These are phyloP conservation scores for Fusarium succisae DNA, from an alignment of 2,329 filamentous ascomycete genomes.

Conservation along the genomic window DNA sequence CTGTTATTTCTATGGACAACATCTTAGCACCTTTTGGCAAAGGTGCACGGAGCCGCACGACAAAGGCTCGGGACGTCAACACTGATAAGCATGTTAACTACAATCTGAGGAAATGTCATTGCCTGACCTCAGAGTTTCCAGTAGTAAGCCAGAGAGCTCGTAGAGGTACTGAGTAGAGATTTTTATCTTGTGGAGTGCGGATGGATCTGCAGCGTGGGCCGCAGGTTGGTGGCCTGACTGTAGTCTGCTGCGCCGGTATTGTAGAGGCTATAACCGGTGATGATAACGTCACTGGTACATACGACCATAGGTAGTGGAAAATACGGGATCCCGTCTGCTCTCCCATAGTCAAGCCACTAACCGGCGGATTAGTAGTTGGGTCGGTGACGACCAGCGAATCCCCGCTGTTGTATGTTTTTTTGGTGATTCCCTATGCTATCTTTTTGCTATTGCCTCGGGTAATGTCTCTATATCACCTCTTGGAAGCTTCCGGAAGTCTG, in stretches of 20 bases:
- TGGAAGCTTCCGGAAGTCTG: no score
- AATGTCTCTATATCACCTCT: neutral
- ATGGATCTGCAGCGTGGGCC: neutral
- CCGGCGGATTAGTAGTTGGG: constrained; percentile 20
- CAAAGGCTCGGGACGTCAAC: neutral
- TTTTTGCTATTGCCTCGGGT: neutral
- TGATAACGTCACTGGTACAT: neutral
- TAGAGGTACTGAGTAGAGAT: neutral
- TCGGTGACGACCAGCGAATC: constrained; percentile 23
- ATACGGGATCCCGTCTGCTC: constrained; percentile 22
- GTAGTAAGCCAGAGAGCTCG: no score
- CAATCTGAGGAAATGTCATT: neutral
- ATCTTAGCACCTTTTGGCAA: neutral
- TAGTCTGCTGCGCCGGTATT: rapidly evolving
- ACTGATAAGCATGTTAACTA: no score
- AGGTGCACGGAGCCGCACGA: neutral
- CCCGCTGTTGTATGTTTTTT: constrained; percentile 22
- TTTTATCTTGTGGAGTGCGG: no score
- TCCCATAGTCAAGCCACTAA: constrained; percentile 24
- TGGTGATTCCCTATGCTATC: rapidly evolving
- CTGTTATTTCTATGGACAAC: neutral
- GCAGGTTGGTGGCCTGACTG: neutral
- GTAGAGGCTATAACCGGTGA: rapidly evolving
- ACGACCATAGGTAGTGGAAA: constrained; percentile 21
- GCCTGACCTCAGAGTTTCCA: neutral